Base-by-base conservation (phyloP, 2,329 filamentous ascomycete species). In the Venturia nashicola region DNA sequence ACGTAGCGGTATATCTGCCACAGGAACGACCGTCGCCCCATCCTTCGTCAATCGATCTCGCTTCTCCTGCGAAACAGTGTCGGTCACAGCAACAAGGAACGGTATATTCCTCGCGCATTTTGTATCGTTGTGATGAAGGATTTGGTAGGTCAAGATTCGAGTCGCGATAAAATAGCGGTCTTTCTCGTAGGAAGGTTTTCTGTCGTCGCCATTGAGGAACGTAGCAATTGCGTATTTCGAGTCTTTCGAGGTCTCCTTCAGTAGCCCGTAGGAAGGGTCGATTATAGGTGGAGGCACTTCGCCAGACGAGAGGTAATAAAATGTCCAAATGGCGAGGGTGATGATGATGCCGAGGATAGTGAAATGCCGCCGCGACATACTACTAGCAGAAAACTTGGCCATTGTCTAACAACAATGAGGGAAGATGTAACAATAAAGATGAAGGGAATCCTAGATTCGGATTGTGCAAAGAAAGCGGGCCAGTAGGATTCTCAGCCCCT, bases 131-230 rank as follows among this genome's bases (percentile, higher is more conserved):
- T 51, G 20, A 32, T 64, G 51, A 18, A 65, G 63, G 57, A 65
- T 55, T 57, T 65, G 65, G 43, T 65, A 65, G 14, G 62, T 44
- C 27, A 65, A 63, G 20, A 65, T 44, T 14, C 65, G 65, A 36
- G 62, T 51, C 16, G 65, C 65, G 23, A 57, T 48, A n/a, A 65
- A 64, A 20, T 65, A 65, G 16, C 27, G 32, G 51, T 65, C 64
- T 51, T 62, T 39, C n/a, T 57, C 51, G 27, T 57, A 57, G 6
- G 51, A 11, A 36, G 51, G 51, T 11, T 57, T 57, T 57, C 51
- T 39, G 51, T 36, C 32, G 27, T 57, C 51, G 51, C 51, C 51
- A 57, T 57, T 57, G 18, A 61, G 59, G 39, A 61, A 61, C 8
- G 59, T 61, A 18, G 59, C 59, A 14, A 43, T 43, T 5, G 59